Evolutionary conservation across 345 rosid species (phyloP).

Genomic region (Adansonia digitata): DNA sequence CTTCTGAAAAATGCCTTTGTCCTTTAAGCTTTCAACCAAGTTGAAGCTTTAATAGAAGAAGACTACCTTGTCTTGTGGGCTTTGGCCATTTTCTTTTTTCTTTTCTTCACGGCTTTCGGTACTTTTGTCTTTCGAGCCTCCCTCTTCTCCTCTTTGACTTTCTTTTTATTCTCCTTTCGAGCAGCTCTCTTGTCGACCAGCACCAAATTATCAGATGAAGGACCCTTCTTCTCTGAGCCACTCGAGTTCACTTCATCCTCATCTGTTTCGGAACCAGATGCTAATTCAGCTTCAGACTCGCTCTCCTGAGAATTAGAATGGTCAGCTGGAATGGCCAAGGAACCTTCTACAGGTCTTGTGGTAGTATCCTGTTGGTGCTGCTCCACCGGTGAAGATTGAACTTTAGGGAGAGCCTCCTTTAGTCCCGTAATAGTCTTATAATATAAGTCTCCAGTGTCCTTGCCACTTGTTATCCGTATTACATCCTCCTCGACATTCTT

Average conservation of each 20-base stretch:
- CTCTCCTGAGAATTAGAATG: conserved; percentile 9
- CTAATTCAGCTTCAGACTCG: conserved; percentile 25
- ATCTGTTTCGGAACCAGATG: conserved; percentile 24
- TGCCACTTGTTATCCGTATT: conserved; percentile 61
- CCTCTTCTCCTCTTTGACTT: conserved; percentile 91
- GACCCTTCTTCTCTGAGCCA: conserved; percentile 29
- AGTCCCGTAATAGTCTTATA: conserved; percentile 84
- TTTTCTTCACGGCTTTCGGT: conserved; percentile 87
- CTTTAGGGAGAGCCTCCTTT: conserved; percentile 55
- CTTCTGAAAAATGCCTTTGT: not conserved
- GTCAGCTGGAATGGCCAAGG: not conserved
- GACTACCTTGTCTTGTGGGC: conserved; percentile 26
- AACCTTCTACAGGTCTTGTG: conserved; percentile 15
- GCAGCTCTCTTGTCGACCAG: conserved; percentile 64
- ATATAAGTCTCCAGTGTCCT: conserved; percentile 68
- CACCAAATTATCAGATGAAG: conserved; percentile 16
- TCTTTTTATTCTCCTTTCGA: conserved; percentile 93
- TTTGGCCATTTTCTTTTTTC: conserved; percentile 78
- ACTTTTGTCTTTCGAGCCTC: conserved; percentile 80
- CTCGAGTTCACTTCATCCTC: conserved; percentile 39
- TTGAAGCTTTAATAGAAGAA: conserved; percentile 9
- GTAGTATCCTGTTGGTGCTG: conserved; percentile 19
- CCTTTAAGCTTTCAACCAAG: not conserved
- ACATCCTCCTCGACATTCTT: conserved; percentile 77
- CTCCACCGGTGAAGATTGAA: conserved; percentile 6